These are phyloP conservation scores for Amphirosellinia nigrospora DNA, from an alignment of 495 filamentous ascomycete species.

Conservation along the genomic window DNA sequence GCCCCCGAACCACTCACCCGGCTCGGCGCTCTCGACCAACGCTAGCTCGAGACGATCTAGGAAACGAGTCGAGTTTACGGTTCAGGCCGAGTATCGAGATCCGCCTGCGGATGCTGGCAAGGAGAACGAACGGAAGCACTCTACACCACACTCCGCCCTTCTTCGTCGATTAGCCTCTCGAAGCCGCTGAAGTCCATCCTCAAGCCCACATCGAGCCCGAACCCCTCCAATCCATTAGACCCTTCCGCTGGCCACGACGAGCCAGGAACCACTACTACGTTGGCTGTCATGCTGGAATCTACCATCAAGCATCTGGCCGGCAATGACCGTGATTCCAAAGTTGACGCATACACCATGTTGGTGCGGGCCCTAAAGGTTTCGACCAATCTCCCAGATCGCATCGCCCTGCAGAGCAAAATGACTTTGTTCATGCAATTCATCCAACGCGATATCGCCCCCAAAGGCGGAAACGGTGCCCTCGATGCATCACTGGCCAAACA, in stretches of 20 bases:
- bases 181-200: slow-evolving; percentile 86
- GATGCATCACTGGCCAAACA: slow-evolving; percentile 74
- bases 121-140: slow-evolving; percentile 45
- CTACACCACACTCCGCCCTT: slow-evolving; percentile 55
- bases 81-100: slow-evolving; percentile 73
- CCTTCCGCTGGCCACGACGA: slow-evolving; percentile 45
- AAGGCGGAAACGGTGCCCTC: slow-evolving; percentile 52
- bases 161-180: slow-evolving; percentile 62
- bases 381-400: slow-evolving; percentile 72
- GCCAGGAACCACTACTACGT: slow-evolving; percentile 46
- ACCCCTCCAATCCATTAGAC: slow-evolving; percentile 47
- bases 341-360: slow-evolving; percentile 88
- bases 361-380: slow-evolving; percentile 77
- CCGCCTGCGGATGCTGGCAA: slow-evolving; percentile 56
- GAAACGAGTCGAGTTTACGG: slow-evolving; percentile 81
- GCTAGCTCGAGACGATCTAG: slow-evolving; percentile 56
- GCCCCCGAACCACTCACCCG: slow-evolving; percentile 54
- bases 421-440: slow-evolving; percentile 76
- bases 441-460: slow-evolving; percentile 72
- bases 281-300: slow-evolving; percentile 83
- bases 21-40: slow-evolving; percentile 64
- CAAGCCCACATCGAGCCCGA: slow-evolving; percentile 62
- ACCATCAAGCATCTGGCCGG: slow-evolving; percentile 78
- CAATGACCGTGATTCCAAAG: slow-evolving; percentile 65
- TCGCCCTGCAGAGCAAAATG: slow-evolving; percentile 76